Conservation (phyloP, 1,284 basidiomycete species). For the Trametes sp. region DNA sequence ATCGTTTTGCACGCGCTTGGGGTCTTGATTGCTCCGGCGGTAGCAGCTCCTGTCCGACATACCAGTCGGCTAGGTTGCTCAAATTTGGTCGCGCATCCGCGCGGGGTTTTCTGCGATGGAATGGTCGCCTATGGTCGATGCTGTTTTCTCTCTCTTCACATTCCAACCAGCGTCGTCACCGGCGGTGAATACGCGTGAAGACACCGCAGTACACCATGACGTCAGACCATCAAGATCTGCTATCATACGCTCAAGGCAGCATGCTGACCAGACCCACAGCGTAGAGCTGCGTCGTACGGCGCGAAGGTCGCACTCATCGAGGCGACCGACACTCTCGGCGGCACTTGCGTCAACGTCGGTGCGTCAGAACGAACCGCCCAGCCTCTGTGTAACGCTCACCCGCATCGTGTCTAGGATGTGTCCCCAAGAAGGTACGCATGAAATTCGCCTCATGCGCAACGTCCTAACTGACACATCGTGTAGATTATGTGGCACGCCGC, state of each 20-base stretch:
- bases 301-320: slow-evolving; percentile 95
- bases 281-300: slow-evolving; percentile 92
- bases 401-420: slow-evolving; percentile 65
- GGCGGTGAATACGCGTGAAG: too few species aligned
- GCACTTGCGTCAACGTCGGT: slow-evolving; percentile 98
- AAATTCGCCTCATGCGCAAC: not conserved
- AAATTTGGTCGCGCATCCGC: too few species aligned
- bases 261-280: slow-evolving; percentile 50
- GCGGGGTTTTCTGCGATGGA: too few species aligned
- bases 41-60: too few species aligned
- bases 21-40: too few species aligned
- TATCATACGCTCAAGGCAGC: not conserved
- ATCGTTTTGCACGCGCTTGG: too few species aligned
- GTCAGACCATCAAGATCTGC: too few species aligned
- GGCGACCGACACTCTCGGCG: slow-evolving; percentile 79
- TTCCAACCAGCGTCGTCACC: too few species aligned
- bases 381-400: slow-evolving; percentile 1
- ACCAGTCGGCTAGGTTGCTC: too few species aligned
- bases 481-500: slow-evolving; percentile 99
- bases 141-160: too few species aligned
- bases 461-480: not conserved
- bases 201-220: too few species aligned
- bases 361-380: slow-evolving; percentile 42
- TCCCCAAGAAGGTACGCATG: slow-evolving; percentile 79
- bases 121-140: too few species aligned